phyloP scores from a whole-genome alignment of 768 basidiomycete genomes.

The Brasilioporus rufonigricans region DNA sequence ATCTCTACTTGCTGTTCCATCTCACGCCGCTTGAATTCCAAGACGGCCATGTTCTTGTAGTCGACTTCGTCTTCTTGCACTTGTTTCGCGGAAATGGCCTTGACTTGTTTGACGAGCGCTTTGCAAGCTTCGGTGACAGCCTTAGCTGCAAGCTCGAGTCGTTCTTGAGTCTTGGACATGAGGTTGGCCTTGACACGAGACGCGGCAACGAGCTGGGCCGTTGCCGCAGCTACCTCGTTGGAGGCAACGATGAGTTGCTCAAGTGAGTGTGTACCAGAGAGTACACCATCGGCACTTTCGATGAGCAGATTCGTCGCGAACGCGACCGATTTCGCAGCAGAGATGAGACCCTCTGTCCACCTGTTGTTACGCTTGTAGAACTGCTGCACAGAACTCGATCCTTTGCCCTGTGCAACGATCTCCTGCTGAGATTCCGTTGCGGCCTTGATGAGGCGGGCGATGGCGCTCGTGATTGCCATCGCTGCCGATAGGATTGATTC shows the following conservation, averaged over 20 bases:
- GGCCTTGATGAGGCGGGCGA: constrained; percentile 90
- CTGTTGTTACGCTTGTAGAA: constrained; percentile 99
- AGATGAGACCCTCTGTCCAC: constrained; percentile 99
- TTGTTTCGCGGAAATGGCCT: constrained; percentile 87
- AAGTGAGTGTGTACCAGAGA: constrained; percentile 93
- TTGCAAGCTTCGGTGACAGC: constrained; percentile 98
- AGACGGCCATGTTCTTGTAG: constrained; percentile 87
- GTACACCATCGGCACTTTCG: constrained; percentile 95
- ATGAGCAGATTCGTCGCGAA: constrained; percentile 95
- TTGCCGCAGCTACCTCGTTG: constrained; percentile 95
- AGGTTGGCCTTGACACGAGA: constrained; percentile 97
- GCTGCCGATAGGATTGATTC: constrained; percentile 94
- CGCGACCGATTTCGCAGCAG: constrained; percentile 96
- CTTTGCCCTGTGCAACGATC: constrained; percentile 94
- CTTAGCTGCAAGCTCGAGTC: constrained; percentile 93
- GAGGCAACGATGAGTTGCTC: constrained; percentile 99
- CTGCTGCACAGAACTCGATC: constrained; percentile 87
- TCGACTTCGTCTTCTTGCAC: constrained; percentile 72
- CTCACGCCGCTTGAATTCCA: constrained; percentile 96
- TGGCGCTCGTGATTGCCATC: constrained; percentile 93
- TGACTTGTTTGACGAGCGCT: constrained; percentile 94
- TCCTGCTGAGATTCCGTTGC: constrained; percentile 98
- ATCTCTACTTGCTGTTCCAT: constrained; percentile 99
- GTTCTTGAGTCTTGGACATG: constrained; percentile 98
- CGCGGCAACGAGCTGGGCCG: constrained; percentile 97